Base-by-base conservation (phyloP, 805 yeast genomes). In the Myxozyma monticola region DNA sequence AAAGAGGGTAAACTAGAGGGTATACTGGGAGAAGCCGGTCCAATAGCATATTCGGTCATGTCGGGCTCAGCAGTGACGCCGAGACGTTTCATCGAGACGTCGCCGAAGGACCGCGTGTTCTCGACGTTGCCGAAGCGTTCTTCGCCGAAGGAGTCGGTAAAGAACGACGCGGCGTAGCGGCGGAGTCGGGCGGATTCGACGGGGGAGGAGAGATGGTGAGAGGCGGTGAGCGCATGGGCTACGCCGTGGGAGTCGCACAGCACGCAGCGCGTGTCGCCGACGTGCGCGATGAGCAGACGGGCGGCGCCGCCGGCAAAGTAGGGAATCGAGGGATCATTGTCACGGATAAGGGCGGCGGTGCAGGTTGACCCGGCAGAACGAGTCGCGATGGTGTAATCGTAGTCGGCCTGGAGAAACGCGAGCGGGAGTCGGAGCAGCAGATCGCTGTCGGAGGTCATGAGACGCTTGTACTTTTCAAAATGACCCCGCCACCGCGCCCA, bases 61-160 rank as follows among this genome's bases (percentile, higher is more conserved):
- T 93, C 97, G 0, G 99, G 99, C 69, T 93, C 98, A 12, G 96
- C 88, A 0, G 90, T 76, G 1, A 93, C 81, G 0, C 99, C 99
- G 65, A 81, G 78, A 31, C 83, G 75, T 67, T 93, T 93, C 46
- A 82, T 95, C 22, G 76, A 72, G 14, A 83, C 62, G 68, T 93
- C 99, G 35, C 99, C 99, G 75, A 93, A 93, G 1, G 96, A 76
- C 57, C 99, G 76, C 1, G 99, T 93, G 63, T 93, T 93, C 20
- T 97, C 96, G 64, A 82, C 84, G 56, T 81, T 77, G 31, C 85
- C 78, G 61, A 83, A 90, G 49, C 98, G 66, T 63, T 85, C 88
- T 62, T 89, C 95, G 5, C 99, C 99, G 71, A 90, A 91, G 2
- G 96, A 84, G 65, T 91, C 98, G 5, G 85, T 81, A 63, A 84